phyloP scores from a whole-genome alignment of 768 basidiomycete genomes.

The Tylopilus cervinicoccineus region DNA sequence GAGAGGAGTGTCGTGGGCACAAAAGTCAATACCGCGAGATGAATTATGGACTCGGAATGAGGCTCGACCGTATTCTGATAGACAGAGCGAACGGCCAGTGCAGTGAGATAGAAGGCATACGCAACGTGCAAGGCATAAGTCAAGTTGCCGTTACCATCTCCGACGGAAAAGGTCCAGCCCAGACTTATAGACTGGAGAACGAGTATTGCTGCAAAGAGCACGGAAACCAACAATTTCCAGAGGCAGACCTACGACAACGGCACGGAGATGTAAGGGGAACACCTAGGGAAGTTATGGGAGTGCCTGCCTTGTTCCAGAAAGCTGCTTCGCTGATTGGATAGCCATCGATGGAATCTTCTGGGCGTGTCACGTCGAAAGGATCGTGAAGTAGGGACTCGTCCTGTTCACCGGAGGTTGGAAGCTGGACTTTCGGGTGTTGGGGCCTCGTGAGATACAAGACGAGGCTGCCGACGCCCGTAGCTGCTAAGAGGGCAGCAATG shows the following conservation, averaged over 20 bases:
- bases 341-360: slow-evolving; percentile 67
- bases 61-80: slow-evolving; percentile 37
- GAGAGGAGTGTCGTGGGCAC: slow-evolving; percentile 44
- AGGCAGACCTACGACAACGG: slow-evolving; percentile 46
- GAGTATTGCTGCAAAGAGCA: slow-evolving; percentile 44
- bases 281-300: not conserved
- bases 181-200: slow-evolving; percentile 50
- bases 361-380: slow-evolving; percentile 69
- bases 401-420: slow-evolving; percentile 34
- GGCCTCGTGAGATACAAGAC: slow-evolving; percentile 39
- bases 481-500: slow-evolving; percentile 46
- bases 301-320: slow-evolving; percentile 57
- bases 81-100: slow-evolving; percentile 50
- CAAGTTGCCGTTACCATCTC: slow-evolving; percentile 30
- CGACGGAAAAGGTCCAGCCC: slow-evolving; percentile 40
- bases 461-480: slow-evolving; percentile 42
- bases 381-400: slow-evolving; percentile 36
- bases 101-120: slow-evolving; percentile 58
- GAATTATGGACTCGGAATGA: slow-evolving; percentile 50
- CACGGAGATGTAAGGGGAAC: not conserved
- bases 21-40: slow-evolving; percentile 56
- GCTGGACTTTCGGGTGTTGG: slow-evolving; percentile 48
- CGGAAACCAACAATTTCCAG: slow-evolving; percentile 50
- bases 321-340: slow-evolving; percentile 54
- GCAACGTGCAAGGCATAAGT: slow-evolving; percentile 42